These are phyloP conservation scores for Citrus australasica DNA, from an alignment of 345 rosid species.

Conservation along the genomic window DNA sequence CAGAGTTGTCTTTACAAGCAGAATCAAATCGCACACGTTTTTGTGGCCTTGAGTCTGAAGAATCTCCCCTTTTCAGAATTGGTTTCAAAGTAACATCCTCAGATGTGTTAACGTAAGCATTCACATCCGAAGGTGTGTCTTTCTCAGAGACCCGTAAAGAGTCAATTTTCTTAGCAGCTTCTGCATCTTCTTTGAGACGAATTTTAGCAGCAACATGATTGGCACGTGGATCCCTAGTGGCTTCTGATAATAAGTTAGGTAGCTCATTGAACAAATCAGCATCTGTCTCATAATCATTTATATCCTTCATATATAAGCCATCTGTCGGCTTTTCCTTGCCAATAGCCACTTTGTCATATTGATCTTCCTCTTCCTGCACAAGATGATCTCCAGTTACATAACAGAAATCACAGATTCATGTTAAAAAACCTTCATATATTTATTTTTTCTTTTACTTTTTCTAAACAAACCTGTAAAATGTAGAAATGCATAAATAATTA, in stretches of 20 bases:
- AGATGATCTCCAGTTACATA: background rate
- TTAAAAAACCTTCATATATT: background rate
- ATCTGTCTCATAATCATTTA: constrained; percentile 48
- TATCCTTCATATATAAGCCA: constrained; percentile 40
- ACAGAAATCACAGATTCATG: background rate
- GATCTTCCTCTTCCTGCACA: constrained; percentile 78
- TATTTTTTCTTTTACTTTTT: no score
- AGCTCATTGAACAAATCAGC: constrained; percentile 42
- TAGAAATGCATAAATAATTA: background rate
- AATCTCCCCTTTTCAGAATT: constrained; percentile 71
- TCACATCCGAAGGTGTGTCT: constrained; percentile 2
- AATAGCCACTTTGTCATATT: constrained; percentile 56
- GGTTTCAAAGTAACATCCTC: constrained; percentile 56
- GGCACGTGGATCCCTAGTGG: constrained; percentile 69
- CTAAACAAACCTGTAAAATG: no score
- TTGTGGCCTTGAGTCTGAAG: constrained; percentile 42
- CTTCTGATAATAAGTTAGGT: constrained; percentile 40
- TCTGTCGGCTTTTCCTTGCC: constrained; percentile 38
- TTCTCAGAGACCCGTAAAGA: constrained; percentile 50
- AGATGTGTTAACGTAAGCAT: constrained; percentile 14
- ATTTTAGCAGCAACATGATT: constrained; percentile 59
- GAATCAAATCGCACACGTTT: constrained; percentile 89
- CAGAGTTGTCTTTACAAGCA: constrained; percentile 29
- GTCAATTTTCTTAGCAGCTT: constrained; percentile 53
- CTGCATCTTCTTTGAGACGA: constrained; percentile 75